Conservation (phyloP, 352 stramenopile species). For the Globisporangium nodosum region DNA sequence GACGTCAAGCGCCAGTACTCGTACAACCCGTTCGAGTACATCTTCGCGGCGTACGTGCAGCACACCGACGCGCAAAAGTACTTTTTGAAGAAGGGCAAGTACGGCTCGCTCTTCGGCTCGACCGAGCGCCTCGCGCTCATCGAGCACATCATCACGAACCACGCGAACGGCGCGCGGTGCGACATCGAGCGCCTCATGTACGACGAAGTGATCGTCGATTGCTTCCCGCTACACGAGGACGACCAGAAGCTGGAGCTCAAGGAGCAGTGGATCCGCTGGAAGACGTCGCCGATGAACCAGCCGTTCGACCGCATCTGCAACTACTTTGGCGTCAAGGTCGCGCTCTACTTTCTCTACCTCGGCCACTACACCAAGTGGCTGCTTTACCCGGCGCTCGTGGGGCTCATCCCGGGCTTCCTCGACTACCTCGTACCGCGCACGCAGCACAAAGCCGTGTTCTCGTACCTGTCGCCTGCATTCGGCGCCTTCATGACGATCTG, state of each 20-base stretch:
- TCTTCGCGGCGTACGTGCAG: constrained; percentile 80
- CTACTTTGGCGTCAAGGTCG: constrained; percentile 90
- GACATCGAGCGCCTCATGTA: constrained; percentile 75
- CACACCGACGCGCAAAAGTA: constrained; percentile 59
- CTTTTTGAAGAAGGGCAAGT: constrained; percentile 52
- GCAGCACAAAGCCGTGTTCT: constrained; percentile 55
- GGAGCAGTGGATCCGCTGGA: constrained; percentile 66
- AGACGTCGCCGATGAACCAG: constrained; percentile 66
- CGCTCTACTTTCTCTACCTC: constrained; percentile 97
- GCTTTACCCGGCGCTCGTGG: constrained; percentile 90
- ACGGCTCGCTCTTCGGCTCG: constrained; percentile 65
- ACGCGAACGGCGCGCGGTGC: constrained; percentile 49
- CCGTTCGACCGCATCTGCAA: constrained; percentile 76
- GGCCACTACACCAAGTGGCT: constrained; percentile 95
- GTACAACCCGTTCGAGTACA: constrained; percentile 81
- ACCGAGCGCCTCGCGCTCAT: constrained; percentile 78
- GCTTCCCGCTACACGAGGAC: constrained; percentile 73
- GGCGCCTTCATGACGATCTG: constrained; percentile 88
- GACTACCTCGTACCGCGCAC: constrained; percentile 42
- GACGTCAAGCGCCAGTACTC: constrained; percentile 75
- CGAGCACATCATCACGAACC: constrained; percentile 81
- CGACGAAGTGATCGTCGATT: constrained; percentile 69
- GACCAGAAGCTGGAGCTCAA: constrained; percentile 54
- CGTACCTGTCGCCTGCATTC: constrained; percentile 71
- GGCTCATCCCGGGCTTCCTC: constrained; percentile 84